A percentile compares a stretch with the other conserved stretches of the same genome.
These are phyloP conservation scores for Ilex asprella DNA, from an alignment of 257 asterid genomes.

Conservation along the genomic window DNA sequence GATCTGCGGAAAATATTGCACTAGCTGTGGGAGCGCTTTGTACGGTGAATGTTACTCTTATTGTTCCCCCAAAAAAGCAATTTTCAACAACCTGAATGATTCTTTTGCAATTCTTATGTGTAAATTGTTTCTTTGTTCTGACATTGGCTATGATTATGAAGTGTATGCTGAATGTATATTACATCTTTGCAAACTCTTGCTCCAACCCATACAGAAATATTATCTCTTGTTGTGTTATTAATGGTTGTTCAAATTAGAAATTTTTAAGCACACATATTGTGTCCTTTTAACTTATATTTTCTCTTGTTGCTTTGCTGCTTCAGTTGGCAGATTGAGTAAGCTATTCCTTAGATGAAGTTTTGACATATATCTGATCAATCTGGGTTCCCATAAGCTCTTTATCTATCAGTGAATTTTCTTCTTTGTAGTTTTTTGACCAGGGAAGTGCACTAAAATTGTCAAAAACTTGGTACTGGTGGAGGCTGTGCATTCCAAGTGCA, in stretches of 20 bases:
- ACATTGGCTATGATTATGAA: neutral
- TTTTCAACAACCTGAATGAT: neutral
- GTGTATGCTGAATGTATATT: neutral
- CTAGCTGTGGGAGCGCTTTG: constrained; percentile 89
- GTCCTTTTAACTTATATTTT: too few species aligned
- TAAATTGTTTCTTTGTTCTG: neutral
- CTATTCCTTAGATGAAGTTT: too few species aligned
- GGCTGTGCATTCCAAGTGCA: too few species aligned
- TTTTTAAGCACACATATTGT: neutral
- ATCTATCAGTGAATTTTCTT: too few species aligned
- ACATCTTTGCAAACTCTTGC: neutral
- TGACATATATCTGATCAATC: too few species aligned
- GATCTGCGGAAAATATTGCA: constrained; percentile 82
- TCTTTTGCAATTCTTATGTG: constrained; percentile 5
- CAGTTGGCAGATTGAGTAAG: too few species aligned
- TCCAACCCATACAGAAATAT: neutral
- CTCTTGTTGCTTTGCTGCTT: too few species aligned
- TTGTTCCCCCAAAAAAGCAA: neutral
- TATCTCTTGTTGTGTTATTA: neutral
- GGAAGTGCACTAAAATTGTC: too few species aligned
- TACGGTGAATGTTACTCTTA: constrained; percentile 37
- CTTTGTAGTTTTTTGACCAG: too few species aligned
- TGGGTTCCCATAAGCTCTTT: too few species aligned
- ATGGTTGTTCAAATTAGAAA: neutral
- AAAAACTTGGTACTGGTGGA: too few species aligned